Base-by-base conservation (phyloP, 345 rosid species). In the Eucalyptus regnans region DNA sequence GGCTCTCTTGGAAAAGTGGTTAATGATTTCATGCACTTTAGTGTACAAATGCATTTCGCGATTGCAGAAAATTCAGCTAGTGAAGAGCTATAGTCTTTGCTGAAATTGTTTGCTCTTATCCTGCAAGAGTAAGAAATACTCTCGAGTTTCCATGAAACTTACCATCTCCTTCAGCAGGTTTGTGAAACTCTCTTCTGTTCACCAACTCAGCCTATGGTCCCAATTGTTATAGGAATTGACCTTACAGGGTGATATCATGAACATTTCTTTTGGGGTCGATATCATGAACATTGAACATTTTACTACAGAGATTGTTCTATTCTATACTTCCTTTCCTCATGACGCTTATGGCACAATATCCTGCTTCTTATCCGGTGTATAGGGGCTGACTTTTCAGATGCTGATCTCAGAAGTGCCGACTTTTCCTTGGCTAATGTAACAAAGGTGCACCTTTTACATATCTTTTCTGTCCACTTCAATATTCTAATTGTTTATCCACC, bases 341-440 rank as follows among this genome's bases (percentile, higher is more conserved):
- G 44, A 51, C 1, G 50, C 46, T 52, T 86, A 86, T 20, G 27
- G 27, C 48, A 86, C 64, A 86, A 50, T 56, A 86, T 29, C 43
- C 52, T 27, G 80, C 33, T 58, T 85, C 83, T 18, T 31, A 50
- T 52, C 18, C 27, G 48, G 51, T 66, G 83, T 71, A 58, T 92
- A 97, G 99, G 99, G 88, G 99, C 99, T 91, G 98, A 96, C 93
- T 95, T 97, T 91, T 96, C 99, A 0, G 97, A 97, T 89, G 92
- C 98, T 91, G 99, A 97, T 93, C 98, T 97, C 33, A 94, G 97
- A 92, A 94, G 95, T 60, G 98, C 94, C 66, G 99, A 96, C 92
- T 95, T 97, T 92, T 95, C 98, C 27, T 93, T 97, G 90, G 99
- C 99, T 88, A 97, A 96, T 90, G 97, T 96, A 87, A 93, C 98